A percentile compares a stretch with the other conserved stretches of the same genome.
Conservation (phyloP, 768 basidiomycete genomes). For the Mycena olivaceomarginata region DNA sequence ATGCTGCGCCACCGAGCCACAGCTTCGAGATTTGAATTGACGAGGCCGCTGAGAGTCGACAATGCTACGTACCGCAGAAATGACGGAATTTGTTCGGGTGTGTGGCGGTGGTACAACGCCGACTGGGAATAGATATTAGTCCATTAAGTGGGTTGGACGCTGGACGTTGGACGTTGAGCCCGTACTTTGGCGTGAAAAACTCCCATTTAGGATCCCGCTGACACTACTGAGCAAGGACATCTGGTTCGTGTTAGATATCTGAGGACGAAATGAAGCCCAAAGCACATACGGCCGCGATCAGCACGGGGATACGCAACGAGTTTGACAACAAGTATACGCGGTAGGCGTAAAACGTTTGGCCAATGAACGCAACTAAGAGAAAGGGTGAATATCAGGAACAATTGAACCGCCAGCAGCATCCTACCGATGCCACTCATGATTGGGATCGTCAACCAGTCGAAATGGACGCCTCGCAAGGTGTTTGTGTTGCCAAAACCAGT, state of each 20-base stretch:
- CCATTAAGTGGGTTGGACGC: too few relatives aligned
- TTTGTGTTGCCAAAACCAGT: not conserved
- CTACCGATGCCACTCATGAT: not conserved
- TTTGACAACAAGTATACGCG: not conserved
- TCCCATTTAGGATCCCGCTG: not conserved
- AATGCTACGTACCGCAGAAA: not conserved
- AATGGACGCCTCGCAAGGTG: not conserved
- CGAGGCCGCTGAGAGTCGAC: too few relatives aligned
- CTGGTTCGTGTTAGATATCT: not conserved
- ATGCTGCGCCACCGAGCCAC: not conserved
- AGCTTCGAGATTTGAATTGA: not conserved
- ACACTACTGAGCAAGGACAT: not conserved
- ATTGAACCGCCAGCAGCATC: too few relatives aligned
- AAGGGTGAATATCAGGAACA: not conserved
- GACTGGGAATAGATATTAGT: not conserved
- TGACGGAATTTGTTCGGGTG: not conserved
- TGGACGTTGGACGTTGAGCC: too few relatives aligned
- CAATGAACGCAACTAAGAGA: not conserved
- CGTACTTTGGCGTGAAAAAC: too few relatives aligned
- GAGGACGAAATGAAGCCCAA: not conserved
- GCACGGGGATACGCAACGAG: not conserved
- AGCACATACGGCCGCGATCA: not conserved
- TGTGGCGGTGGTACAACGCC: not conserved
- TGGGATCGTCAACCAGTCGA: slow-evolving; percentile 9
- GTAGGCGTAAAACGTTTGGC: slow-evolving; percentile 1